Base-by-base conservation (phyloP, 192 early-diverging fungal species). In the Piromyces sp. region DNA sequence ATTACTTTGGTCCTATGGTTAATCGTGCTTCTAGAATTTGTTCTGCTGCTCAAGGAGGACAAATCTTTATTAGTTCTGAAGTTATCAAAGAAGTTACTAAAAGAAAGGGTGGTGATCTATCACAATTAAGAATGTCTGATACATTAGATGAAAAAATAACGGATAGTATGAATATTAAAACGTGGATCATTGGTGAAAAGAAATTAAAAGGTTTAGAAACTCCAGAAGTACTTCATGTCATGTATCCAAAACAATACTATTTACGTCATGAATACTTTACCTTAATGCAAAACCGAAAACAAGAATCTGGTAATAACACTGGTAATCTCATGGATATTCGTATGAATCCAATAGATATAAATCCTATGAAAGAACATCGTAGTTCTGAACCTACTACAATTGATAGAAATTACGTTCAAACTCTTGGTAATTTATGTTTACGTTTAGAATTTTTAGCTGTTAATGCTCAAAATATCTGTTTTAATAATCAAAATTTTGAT, bases 1-100 rank as follows among this genome's bases (percentile, higher is more conserved):
- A 97, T 86, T 97, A 97, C 85, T 97, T 95, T 89, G 96, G 96
- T 0, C 96, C 95, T 1, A 94, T 97, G 89, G 95, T 96, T 42
- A 97, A 97, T 84, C 91, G 94, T 16, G 92, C 95, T 5, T 89
- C 94, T 33, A 91, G 96, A 79, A 93, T 96, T 78, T 92, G 93
- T 80, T 91, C 90, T 28, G 92, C 92, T 12, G 95, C 95, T 0
- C 95, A 97, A 82, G 96, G 96, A 29, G 96, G 96, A 5, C 94
- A 97, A 82, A 94, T 95, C 29, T 94, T 94, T 82, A 89, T 95
- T 12, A 94, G 93, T 80, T 93, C 94, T 40, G 96, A 97, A 82
- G 93, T 94, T 26, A 88, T 91, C 85, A 88, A 90, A 80, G 90
- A 92, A 83, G 84, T 91, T 19, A 81, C 85, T 30, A 83, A 83